Conservation (phyloP, 306 rosid genomes). For the Malus orientalis region DNA sequence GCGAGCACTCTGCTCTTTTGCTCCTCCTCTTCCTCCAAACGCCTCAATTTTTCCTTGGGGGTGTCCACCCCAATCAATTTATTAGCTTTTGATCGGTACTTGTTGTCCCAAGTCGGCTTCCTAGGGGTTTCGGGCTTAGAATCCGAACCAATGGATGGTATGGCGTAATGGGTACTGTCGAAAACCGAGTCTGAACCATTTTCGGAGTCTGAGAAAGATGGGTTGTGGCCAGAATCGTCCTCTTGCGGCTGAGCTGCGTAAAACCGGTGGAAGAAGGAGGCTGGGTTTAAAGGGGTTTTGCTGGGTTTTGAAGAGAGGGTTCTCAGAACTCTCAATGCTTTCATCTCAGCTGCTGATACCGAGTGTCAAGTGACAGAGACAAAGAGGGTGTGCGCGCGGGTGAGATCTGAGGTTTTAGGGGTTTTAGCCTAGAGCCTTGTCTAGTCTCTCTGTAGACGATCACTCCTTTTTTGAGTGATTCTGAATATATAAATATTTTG, state of each 20-base stretch:
- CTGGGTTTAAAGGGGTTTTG: neutral
- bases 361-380: neutral
- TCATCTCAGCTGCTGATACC: slow-evolving; percentile 41
- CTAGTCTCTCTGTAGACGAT: neutral
- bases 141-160: slow-evolving; percentile 27
- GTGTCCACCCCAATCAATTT: slow-evolving; percentile 22
- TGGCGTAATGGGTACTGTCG: slow-evolving; percentile 54
- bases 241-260: slow-evolving; percentile 63
- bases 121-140: slow-evolving; percentile 2
- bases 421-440: neutral
- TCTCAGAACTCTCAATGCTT: slow-evolving; percentile 45
- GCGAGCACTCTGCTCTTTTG: slow-evolving; percentile 50
- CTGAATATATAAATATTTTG: neutral
- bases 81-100: slow-evolving; percentile 51
- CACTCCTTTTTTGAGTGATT: neutral
- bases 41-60: slow-evolving; percentile 30
- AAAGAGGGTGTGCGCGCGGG: no score
- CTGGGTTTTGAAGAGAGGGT: slow-evolving; percentile 18
- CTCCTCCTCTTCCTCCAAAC: slow-evolving; percentile 53
- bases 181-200: slow-evolving; percentile 43
- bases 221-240: slow-evolving; percentile 23
- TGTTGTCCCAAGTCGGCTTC: slow-evolving; percentile 51
- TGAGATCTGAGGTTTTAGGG: neutral
- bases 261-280: slow-evolving; percentile 11
- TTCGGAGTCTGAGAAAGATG: slow-evolving; percentile 24